Evolutionary conservation across 1,284 basidiomycete genomes (phyloP).

Genomic region (Anthracocystis setariae): DNA sequence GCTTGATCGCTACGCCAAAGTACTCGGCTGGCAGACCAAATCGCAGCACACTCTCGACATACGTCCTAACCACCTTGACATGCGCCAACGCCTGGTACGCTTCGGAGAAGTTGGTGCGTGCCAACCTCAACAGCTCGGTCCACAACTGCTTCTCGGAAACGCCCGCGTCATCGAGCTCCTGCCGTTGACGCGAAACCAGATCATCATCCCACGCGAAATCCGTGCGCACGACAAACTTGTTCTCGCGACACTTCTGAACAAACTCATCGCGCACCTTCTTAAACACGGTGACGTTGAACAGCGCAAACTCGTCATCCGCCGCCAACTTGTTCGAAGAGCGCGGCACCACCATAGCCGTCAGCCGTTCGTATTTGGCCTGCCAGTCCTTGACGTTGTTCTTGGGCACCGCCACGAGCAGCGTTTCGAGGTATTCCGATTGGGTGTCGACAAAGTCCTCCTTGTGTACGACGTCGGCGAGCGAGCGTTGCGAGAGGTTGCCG

Average conservation of each 20-base stretch:
- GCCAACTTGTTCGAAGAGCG: constrained; percentile 81
- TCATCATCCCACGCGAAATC: constrained; percentile 94
- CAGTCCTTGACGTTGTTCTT: constrained; percentile 87
- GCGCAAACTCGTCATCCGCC: constrained; percentile 86
- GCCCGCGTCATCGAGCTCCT: constrained; percentile 82
- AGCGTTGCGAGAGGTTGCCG: constrained; percentile 92
- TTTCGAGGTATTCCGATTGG: constrained; percentile 93
- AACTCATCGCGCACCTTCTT: constrained; percentile 91
- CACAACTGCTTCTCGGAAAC: constrained; percentile 95
- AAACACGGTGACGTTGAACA: constrained; percentile 91
- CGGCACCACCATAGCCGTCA: constrained; percentile 93
- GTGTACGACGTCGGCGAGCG: constrained; percentile 84
- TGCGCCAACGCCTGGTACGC: constrained; percentile 94
- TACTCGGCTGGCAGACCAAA: constrained; percentile 96
- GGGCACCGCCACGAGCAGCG: constrained; percentile 90
- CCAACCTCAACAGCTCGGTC: constrained; percentile 92
- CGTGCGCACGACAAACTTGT: constrained; percentile 89
- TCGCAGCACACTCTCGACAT: constrained; percentile 92
- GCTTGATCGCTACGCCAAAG: constrained; percentile 78
- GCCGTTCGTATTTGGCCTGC: constrained; percentile 86
- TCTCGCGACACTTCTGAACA: constrained; percentile 90
- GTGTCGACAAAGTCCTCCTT: constrained; percentile 80
- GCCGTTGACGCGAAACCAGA: constrained; percentile 81
- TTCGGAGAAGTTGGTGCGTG: constrained; percentile 96
- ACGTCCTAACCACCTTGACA: constrained; percentile 88